Conservation (phyloP, 176 grass and related monocot species). For the Aegilops tauschii region DNA sequence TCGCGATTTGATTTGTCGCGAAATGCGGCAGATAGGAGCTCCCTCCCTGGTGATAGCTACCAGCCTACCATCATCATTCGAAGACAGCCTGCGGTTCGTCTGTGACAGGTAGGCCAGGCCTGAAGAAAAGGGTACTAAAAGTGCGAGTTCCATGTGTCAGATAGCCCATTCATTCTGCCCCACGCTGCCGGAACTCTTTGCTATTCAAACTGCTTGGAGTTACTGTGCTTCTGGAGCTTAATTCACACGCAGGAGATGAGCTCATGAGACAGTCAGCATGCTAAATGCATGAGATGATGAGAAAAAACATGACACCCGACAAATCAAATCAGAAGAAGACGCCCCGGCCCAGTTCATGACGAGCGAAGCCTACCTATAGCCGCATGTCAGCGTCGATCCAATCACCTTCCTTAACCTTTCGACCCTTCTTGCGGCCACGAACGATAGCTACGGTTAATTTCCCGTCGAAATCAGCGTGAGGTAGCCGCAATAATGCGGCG, state of each 20-base stretch:
- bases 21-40: too few species aligned
- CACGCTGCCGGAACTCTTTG: neutral
- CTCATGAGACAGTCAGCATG: neutral
- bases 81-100: neutral
- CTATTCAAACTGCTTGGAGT: neutral
- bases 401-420: conserved; percentile 15
- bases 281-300: neutral
- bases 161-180: conserved; percentile 1
- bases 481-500: conserved; percentile 19
- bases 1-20: too few species aligned
- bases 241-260: neutral
- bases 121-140: neutral
- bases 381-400: conserved; percentile 32
- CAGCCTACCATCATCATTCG: neutral
- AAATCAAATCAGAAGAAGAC: neutral
- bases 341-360: neutral
- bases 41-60: too few species aligned
- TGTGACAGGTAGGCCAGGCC: conserved; percentile 9
- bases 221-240: neutral
- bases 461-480: conserved; percentile 2
- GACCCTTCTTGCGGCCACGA: neutral
- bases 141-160: neutral
- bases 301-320: neutral
- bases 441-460: neutral
- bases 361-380: conserved; percentile 10